phyloP scores from a whole-genome alignment of 2,329 filamentous ascomycete genomes.

The Trichoderma polysporum region DNA sequence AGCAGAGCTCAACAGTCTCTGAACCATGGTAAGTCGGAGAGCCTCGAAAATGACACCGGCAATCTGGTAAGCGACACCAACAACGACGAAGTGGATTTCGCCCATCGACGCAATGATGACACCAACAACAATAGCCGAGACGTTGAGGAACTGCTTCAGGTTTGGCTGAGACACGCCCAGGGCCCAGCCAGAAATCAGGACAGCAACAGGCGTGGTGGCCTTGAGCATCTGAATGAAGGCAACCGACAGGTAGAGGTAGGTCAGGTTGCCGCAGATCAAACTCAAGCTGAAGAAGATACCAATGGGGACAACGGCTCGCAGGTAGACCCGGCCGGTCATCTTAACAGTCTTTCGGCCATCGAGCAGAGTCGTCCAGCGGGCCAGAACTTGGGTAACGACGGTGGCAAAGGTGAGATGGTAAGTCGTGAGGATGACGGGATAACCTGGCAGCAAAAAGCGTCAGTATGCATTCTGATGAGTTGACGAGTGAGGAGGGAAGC shows the following conservation, averaged over 20 bases:
- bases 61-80: slow-evolving; percentile 76
- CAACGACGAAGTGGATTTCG: slow-evolving; percentile 88
- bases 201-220: slow-evolving; percentile 93
- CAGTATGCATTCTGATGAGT: not conserved
- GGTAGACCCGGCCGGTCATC: slow-evolving; percentile 92
- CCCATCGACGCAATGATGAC: slow-evolving; percentile 92
- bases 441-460: slow-evolving; percentile 46
- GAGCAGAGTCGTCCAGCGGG: slow-evolving; percentile 82
- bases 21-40: slow-evolving; percentile 78
- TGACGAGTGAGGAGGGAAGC: not conserved
- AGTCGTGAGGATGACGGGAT: slow-evolving; percentile 83
- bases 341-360: slow-evolving; percentile 95
- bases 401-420: slow-evolving; percentile 95
- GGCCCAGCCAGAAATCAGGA: slow-evolving; percentile 84
- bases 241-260: slow-evolving; percentile 92
- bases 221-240: slow-evolving; percentile 99
- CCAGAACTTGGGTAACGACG: slow-evolving; percentile 89
- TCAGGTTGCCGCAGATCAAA: slow-evolving; percentile 93
- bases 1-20: slow-evolving; percentile 74
- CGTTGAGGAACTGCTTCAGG: slow-evolving; percentile 84
- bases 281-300: slow-evolving; percentile 94
- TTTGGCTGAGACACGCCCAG: slow-evolving; percentile 83
- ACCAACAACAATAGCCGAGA: slow-evolving; percentile 91
- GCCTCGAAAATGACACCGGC: slow-evolving; percentile 80
- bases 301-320: slow-evolving; percentile 91